These are phyloP conservation scores for Glonium stellatum DNA, from an alignment of 495 filamentous ascomycete species.

Conservation along the genomic window DNA sequence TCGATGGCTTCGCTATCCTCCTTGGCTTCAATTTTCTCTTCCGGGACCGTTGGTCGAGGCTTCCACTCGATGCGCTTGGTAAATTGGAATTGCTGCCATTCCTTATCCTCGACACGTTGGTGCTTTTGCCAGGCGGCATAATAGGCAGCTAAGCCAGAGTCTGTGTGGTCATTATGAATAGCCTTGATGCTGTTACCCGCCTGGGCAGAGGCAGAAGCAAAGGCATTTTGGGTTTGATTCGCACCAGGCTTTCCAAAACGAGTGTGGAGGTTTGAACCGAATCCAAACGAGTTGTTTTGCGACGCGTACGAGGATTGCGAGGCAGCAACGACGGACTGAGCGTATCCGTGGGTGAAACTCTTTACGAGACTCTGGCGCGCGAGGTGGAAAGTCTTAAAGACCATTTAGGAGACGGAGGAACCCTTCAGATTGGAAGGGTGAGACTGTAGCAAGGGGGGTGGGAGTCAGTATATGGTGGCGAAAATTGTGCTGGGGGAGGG, in stretches of 20 bases:
- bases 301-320: constrained; percentile 56
- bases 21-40: constrained; percentile 44
- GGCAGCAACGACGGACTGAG: constrained; percentile 84
- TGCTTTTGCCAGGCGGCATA: constrained; percentile 80
- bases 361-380: constrained; percentile 95
- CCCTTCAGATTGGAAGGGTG: constrained; percentile 42
- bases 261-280: constrained; percentile 42
- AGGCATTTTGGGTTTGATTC: constrained; percentile 68
- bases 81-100: constrained; percentile 89
- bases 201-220: constrained; percentile 44
- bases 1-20: constrained; percentile 44
- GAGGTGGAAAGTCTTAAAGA: constrained; percentile 80
- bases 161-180: constrained; percentile 15
- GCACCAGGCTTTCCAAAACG: constrained; percentile 52
- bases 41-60: constrained; percentile 45
- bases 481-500: background rate
- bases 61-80: constrained; percentile 82
- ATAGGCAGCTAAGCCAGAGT: constrained; percentile 63
- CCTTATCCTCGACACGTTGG: constrained; percentile 62
- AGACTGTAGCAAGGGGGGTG: constrained; percentile 29
- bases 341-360: constrained; percentile 93
- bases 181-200: constrained; percentile 43
- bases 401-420: constrained; percentile 61
- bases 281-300: constrained; percentile 50
- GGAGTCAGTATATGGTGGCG: constrained; percentile 2